Evolutionary conservation across 2,329 filamentous ascomycete species (phyloP).

Genomic region (Ophiostoma montium): DNA sequence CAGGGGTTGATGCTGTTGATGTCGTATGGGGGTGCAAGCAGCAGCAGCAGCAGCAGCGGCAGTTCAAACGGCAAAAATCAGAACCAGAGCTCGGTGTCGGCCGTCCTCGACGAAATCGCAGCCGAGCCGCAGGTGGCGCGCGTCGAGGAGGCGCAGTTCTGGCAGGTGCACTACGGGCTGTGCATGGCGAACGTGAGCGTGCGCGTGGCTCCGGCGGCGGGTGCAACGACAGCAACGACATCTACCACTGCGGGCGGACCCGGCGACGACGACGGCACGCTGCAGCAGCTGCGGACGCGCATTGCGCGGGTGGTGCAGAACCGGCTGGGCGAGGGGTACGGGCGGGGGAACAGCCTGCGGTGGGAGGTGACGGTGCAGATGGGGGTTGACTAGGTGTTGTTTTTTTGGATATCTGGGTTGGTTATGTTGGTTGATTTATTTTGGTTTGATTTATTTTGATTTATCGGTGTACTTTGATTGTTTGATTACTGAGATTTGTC

Average conservation of each 20-base stretch:
- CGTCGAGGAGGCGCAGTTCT: slow-evolving; percentile 87
- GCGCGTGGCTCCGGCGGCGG: slow-evolving; percentile 47
- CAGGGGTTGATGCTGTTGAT: slow-evolving; percentile 92
- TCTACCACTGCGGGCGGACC: too few relatives aligned
- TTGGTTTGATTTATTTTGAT: not conserved
- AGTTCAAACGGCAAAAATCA: too few relatives aligned
- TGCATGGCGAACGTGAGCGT: slow-evolving; percentile 92
- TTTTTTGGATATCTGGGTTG: not conserved
- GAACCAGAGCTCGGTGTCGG: slow-evolving; percentile 32
- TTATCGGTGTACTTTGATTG: too few relatives aligned
- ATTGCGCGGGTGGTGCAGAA: slow-evolving; percentile 71
- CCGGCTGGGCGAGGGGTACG: slow-evolving; percentile 76
- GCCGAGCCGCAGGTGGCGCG: slow-evolving; percentile 59
- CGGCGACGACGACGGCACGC: slow-evolving; percentile 58
- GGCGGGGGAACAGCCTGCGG: slow-evolving; percentile 58
- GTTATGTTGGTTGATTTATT: too few relatives aligned
- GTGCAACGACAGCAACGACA: too few relatives aligned
- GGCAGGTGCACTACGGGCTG: slow-evolving; percentile 95
- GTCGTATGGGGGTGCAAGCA: too few relatives aligned
- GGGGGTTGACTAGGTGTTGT: slow-evolving; percentile 24
- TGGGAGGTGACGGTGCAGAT: slow-evolving; percentile 93
- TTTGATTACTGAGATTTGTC: too few relatives aligned
- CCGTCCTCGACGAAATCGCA: slow-evolving; percentile 75
- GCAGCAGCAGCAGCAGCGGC: not conserved
- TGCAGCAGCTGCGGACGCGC: slow-evolving; percentile 60